Evolutionary conservation across 208 protist genomes (phyloP), one percentile per base, ranked within the genome.

Genomic region (Wallacemonas collosoma): DNA sequence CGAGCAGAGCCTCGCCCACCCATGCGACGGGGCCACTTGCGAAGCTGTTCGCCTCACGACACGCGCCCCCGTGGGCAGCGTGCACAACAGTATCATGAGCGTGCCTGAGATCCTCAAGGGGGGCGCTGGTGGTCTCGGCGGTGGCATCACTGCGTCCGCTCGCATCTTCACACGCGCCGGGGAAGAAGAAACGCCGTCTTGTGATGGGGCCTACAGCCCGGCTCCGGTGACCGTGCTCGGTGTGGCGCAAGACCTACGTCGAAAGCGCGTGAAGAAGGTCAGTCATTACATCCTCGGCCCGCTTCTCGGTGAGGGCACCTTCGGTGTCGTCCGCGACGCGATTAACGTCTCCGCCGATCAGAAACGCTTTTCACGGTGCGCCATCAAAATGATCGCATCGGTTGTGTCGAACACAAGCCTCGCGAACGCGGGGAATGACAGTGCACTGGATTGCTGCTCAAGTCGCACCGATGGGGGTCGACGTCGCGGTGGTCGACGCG

Each of bases 231-330:
- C 89, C 36, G 72, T 94, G 0, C 69, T 80, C 73, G 74, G 78
- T 3, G 82, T 87, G 26, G 71, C 65, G 26, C 39, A 62, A 40
- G 74, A 84, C 40, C 73, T 88, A 2, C 82, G 89, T 15, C 79
- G 84, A 14, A 96, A 96, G 75, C 87, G 87, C 40, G 80, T 94
- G 43, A 96, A 96, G 76, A 80, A 87, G 64, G 87, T 96, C 11
- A 90, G 82, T 54, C 78, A 81, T 71, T 96, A 96, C 76, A 85
- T 96, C 51, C 76, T 96, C 9, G 91, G 91, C 14, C 79, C 87
- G 2, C 71, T 96, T 17, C 75, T 94, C 9, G 91, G 91, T 1
- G 91, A 96, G 63, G 91, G 91, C 44, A 69, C 76, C 38, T 90
- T 87, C 73, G 87, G 89, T 36, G 83, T 84, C 2, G 89, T 96